phyloP scores from a whole-genome alignment of 1,284 basidiomycete species.

The Sanghuangporus sanghuang region DNA sequence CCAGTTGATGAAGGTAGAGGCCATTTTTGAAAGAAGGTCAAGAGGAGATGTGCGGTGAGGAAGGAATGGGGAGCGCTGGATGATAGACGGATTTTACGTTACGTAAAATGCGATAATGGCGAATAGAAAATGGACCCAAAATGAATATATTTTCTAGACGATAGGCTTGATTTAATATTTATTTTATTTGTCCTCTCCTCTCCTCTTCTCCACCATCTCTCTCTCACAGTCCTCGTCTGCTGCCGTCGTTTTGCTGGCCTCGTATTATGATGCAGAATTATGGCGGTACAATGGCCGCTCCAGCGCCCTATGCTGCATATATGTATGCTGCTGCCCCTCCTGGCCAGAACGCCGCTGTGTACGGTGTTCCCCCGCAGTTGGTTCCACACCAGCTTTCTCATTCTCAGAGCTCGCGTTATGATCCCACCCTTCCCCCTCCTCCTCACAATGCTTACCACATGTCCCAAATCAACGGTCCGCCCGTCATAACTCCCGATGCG shows the following conservation, averaged over 20 bases:
- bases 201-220: conserved; percentile 2
- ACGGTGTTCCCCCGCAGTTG: not conserved
- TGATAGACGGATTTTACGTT: not conserved
- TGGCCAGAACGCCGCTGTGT: not conserved
- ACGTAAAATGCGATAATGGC: not conserved
- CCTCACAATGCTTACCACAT: conserved; percentile 4
- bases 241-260: not conserved
- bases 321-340: conserved; percentile 7
- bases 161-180: not conserved
- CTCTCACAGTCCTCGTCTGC: not conserved
- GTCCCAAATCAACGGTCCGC: not conserved
- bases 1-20: conserved; percentile 82
- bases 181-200: conserved; percentile 6
- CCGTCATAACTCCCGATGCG: conserved; percentile 5
- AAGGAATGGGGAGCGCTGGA: not conserved
- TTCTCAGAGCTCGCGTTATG: conserved; percentile 13
- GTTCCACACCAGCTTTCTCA: conserved; percentile 12
- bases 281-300: not conserved
- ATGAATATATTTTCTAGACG: not conserved
- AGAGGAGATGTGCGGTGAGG: not conserved
- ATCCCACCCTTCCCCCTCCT: conserved; percentile 4
- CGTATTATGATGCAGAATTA: conserved; percentile 8
- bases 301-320: conserved; percentile 3
- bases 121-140: not conserved
- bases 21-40: conserved; percentile 39